A percentile compares a stretch with the other conserved stretches of the same genome.
These are phyloP conservation scores for Trapa bicornis DNA, from an alignment of 345 rosid genomes.

Conservation along the genomic window DNA sequence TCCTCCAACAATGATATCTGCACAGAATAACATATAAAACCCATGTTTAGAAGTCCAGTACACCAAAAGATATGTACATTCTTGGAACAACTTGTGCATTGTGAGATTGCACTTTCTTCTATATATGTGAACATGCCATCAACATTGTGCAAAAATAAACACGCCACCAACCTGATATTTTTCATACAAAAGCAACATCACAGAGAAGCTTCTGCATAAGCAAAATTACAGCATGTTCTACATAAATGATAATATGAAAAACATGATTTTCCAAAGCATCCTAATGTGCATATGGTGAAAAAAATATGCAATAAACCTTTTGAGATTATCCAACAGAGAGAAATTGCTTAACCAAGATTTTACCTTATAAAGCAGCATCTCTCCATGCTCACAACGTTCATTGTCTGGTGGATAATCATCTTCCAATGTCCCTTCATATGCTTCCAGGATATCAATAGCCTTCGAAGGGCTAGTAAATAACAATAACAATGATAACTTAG, in stretches of 20 bases:
- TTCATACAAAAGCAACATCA: background rate
- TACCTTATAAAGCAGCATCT: conserved; percentile 98
- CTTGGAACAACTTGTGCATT: background rate
- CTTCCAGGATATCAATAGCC: conserved; percentile 97
- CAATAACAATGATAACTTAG: background rate
- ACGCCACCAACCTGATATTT: background rate
- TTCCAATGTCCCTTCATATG: conserved; percentile 97
- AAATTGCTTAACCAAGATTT: background rate
- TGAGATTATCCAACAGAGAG: background rate
- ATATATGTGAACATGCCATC: background rate
- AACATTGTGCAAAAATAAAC: background rate
- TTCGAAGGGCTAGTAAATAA: conserved; percentile 50
- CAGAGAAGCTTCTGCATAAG: background rate
- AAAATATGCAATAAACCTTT: background rate
- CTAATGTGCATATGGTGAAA: background rate
- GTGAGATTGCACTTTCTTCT: background rate
- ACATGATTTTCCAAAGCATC: background rate
- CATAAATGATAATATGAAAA: background rate
- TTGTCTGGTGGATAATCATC: conserved; percentile 98
- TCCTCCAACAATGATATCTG: conserved; percentile 92
- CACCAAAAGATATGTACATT: background rate
- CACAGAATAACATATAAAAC: conserved; percentile 9
- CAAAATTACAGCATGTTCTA: background rate
- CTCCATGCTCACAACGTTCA: conserved; percentile 92
- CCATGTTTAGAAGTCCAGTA: background rate